These are phyloP conservation scores for Tricholoma furcatifolium DNA, from an alignment of 768 basidiomycete species.

Conservation along the genomic window DNA sequence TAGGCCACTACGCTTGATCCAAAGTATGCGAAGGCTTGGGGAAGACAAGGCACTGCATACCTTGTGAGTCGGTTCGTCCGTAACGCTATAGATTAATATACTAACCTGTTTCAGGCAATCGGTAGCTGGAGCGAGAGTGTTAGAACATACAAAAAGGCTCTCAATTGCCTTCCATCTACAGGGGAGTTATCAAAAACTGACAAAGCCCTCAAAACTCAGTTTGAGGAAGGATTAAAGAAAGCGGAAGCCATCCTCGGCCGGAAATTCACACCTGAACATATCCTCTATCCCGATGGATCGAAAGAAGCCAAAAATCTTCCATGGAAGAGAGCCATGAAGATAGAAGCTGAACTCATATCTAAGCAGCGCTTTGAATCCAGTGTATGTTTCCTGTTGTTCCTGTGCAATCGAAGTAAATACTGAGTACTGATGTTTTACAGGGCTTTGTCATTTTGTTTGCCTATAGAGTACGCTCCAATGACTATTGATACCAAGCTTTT, in stretches of 20 bases:
- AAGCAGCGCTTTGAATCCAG: conserved; percentile 17
- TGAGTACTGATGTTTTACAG: conserved; percentile 14
- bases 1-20: conserved; percentile 40
- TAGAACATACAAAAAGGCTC: conserved; percentile 30
- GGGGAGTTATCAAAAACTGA: conserved; percentile 29
- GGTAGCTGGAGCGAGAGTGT: conserved; percentile 16
- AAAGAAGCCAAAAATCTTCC: conserved; percentile 15
- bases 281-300: background rate
- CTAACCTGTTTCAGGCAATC: conserved; percentile 20
- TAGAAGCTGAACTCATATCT: conserved; percentile 16
- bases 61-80: conserved; percentile 28
- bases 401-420: background rate
- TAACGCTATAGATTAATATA: too few relatives aligned
- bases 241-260: conserved; percentile 12
- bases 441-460: conserved; percentile 32
- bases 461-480: conserved; percentile 23
- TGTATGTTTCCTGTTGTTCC: conserved; percentile 10
- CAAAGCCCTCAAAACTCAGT: conserved; percentile 33
- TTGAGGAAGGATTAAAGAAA: conserved; percentile 26
- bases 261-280: background rate
- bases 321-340: conserved; percentile 26
- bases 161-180: conserved; percentile 26
- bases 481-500: background rate
- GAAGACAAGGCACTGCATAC: conserved; percentile 33
- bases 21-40: conserved; percentile 41